Base-by-base conservation (phyloP, 768 basidiomycete genomes). In the Rhodocollybia butyracea region DNA sequence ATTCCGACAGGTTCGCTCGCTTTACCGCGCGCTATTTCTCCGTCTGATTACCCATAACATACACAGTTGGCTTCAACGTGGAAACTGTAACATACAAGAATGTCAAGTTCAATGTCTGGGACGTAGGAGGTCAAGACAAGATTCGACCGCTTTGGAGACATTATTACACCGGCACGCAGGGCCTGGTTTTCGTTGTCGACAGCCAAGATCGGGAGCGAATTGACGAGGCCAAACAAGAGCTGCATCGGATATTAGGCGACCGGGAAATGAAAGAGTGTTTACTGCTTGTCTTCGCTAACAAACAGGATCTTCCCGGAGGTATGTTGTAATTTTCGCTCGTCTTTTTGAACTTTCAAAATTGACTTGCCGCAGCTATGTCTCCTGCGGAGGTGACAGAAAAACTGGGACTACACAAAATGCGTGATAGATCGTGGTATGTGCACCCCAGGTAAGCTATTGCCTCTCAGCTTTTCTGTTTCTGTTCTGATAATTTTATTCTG, bases 11-110 rank as follows among this genome's bases (percentile, higher is more conserved):
- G 93, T 89, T 48, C 52, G 81, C 43, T 21, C 32, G n/a, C 22
- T 31, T 29, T n/a, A 54, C n/a, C n/a, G n/a, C n/a, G n/a, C n/a
- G 12, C 26, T 61, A 30, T 47, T 43, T 24, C 27, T 51, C 22
- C 22, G 34, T 11, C 41, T 36, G 50, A 57, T 34, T 40, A 32
- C 48, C 41, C 47, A 57, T 54, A 39, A 55, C 46, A 19, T 58
- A 43, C 34, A 29, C 64, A 93, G 94, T 97, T 68, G 96, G 96
- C 22, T 98, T 98, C 83, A 98, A 98, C 66, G 96, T 98, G 57
- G 96, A 98, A 74, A 98, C 96, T 3, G 96, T 98, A 51, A 97
- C 94, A 45, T 98, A 98, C 76, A 97, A 97, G 82, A 98, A 98
- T 59, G 94, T 93, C 66, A 91, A 91, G 69, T 94, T 93, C 77